Percentiles rank a stretch among this genome's conserved stretches.
These are phyloP conservation scores for Hirsutella minnesotensis DNA, from an alignment of 2,329 filamentous ascomycete species.

Conservation along the genomic window DNA sequence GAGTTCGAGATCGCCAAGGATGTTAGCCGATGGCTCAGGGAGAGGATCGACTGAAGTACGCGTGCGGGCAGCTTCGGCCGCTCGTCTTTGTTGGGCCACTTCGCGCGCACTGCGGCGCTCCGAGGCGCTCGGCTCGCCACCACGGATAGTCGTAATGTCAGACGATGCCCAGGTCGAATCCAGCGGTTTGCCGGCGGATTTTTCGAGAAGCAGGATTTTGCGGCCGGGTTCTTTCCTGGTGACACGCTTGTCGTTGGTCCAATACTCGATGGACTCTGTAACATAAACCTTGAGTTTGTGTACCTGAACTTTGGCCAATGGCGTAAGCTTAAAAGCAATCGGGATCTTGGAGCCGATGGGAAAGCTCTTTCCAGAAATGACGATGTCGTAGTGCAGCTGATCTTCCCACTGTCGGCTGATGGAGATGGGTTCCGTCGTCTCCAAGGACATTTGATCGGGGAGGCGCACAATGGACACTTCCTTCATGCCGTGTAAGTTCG, in stretches of 20 bases:
- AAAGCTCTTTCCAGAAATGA: slow-evolving; percentile 92
- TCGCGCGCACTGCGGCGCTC: slow-evolving; percentile 36
- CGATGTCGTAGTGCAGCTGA: slow-evolving; percentile 88
- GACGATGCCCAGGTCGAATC: slow-evolving; percentile 64
- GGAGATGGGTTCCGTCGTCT: slow-evolving; percentile 86
- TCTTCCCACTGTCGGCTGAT: slow-evolving; percentile 93
- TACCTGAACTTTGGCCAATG: slow-evolving; percentile 83
- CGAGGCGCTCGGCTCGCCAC: slow-evolving; percentile 57
- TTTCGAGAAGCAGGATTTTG: slow-evolving; percentile 81
- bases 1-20: slow-evolving; percentile 68
- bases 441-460: slow-evolving; percentile 76
- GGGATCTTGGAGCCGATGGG: slow-evolving; percentile 79
- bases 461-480: slow-evolving; percentile 77
- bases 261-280: slow-evolving; percentile 85
- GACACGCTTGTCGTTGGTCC: slow-evolving; percentile 73
- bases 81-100: slow-evolving; percentile 36
- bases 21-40: slow-evolving; percentile 49
- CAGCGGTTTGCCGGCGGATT: slow-evolving; percentile 67
- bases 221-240: slow-evolving; percentile 74
- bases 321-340: slow-evolving; percentile 88
- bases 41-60: slow-evolving; percentile 27
- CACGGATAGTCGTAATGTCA: slow-evolving; percentile 63
- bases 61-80: slow-evolving; percentile 36
- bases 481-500: slow-evolving; percentile 71
- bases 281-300: slow-evolving; percentile 87